Percentiles rank a stretch among this genome's conserved stretches.
These are phyloP conservation scores for Penicillium cosmopolitanum DNA, from an alignment of 495 filamentous ascomycete species.

Conservation along the genomic window DNA sequence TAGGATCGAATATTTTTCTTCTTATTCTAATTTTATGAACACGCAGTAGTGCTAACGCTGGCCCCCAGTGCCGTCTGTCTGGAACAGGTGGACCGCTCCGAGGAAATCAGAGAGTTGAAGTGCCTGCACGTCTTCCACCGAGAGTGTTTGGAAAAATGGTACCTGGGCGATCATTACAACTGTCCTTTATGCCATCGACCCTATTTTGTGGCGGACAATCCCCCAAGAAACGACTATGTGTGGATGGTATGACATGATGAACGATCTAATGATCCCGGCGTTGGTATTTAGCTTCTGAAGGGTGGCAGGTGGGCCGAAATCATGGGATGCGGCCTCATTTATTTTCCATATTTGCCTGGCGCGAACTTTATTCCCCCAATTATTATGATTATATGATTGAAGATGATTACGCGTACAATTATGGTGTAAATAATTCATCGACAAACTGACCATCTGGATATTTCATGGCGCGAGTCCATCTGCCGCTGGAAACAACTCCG, in stretches of 20 bases:
- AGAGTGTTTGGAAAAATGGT: conserved; percentile 53
- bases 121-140: conserved; percentile 53
- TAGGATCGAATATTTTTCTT: conserved; percentile 18
- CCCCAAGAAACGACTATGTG: conserved; percentile 41
- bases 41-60: conserved; percentile 1
- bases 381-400: conserved; percentile 11
- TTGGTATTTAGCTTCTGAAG: not conserved
- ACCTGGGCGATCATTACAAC: conserved; percentile 46
- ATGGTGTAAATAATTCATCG: conserved; percentile 7
- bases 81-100: conserved; percentile 41
- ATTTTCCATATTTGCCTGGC: not conserved
- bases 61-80: conserved; percentile 44
- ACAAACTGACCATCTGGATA: not conserved
- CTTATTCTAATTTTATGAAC: not conserved
- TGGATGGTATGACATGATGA: conserved; percentile 45
- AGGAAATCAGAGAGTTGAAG: conserved; percentile 48
- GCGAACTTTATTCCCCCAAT: not conserved
- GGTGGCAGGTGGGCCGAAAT: not conserved
- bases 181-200: conserved; percentile 49
- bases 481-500: conserved; percentile 32
- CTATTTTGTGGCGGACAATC: conserved; percentile 42
- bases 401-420: conserved; percentile 8
- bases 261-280: not conserved
- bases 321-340: not conserved
- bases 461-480: conserved; percentile 31